phyloP scores from a whole-genome alignment of 176 grass and related monocot species.

The Paspalum vaginatum region DNA sequence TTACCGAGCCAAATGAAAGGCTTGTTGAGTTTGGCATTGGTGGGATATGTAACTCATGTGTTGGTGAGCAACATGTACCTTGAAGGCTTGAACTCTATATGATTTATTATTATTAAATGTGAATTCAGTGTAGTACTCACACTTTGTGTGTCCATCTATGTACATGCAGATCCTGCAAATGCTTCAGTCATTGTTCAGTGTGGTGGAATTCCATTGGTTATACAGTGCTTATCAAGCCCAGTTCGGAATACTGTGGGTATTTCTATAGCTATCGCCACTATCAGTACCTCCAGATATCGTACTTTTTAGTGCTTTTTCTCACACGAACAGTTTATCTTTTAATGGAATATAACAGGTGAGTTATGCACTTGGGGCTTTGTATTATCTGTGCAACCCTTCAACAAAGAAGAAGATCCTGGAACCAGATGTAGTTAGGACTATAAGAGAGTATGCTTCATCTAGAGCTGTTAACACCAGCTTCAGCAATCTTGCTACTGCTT shows the following conservation, averaged over 20 bases:
- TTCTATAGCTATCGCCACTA: constrained; percentile 34
- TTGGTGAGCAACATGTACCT: constrained; percentile 48
- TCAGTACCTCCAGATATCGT: not conserved
- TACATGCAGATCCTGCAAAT: constrained; percentile 78
- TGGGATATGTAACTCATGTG: constrained; percentile 84
- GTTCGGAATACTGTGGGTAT: constrained; percentile 83
- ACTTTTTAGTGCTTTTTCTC: not conserved
- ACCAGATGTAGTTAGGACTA: constrained; percentile 56
- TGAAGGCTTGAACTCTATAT: not conserved
- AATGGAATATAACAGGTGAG: constrained; percentile 53
- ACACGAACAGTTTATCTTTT: not conserved
- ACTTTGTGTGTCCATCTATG: not conserved
- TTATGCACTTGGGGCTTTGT: constrained; percentile 83
- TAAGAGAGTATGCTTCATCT: constrained; percentile 62
- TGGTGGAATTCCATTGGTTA: constrained; percentile 75
- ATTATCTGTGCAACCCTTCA: constrained; percentile 63
- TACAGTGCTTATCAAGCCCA: constrained; percentile 92
- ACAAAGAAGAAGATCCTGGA: constrained; percentile 83
- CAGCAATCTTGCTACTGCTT: constrained; percentile 78
- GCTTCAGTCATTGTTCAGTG: constrained; percentile 65
- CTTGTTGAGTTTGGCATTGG: constrained; percentile 79
- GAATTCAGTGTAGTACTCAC: not conserved
- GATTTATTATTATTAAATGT: constrained; percentile 4
- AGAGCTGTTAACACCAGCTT: constrained; percentile 50
- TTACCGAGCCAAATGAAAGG: constrained; percentile 92